Evolutionary conservation across 2,329 filamentous ascomycete species (phyloP), one percentile per base, ranked within the genome.

Genomic region (Trichoderma oligosporum): DNA sequence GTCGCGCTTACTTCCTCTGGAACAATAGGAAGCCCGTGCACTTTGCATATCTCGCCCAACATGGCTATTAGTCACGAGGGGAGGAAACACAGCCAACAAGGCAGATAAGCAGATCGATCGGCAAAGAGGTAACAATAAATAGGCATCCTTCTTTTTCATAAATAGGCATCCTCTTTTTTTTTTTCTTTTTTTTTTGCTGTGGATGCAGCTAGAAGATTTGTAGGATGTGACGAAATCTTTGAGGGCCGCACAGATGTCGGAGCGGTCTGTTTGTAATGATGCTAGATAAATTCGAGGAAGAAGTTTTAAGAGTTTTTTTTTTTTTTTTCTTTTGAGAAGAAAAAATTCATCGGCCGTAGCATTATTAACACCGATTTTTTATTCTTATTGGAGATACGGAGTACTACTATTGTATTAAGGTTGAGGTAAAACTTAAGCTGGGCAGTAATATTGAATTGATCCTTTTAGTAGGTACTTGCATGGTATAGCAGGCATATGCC

Each of bases 21-120:
- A 48, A 56, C 44, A 48, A 56, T 47, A 56, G 53, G 44, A 48
- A 48, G 53, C 33, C 53, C 44, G 53, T 56, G 53, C 53, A 25
- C 25, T 22, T 25, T 36, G 41, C 22, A 55, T 20, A 14, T 48
- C 20, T 25, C 48, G 25, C 53, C 53, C 53, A 56, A 56, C 42
- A 41, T 4, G 53, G 53, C 27, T 33, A 56, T 24, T 33, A 27
- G 45, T 48, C 53, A 48, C 53, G 53, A 56, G 53, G 42, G 27
- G 12, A 12, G 20, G 24, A 12, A 35, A 38, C 14, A 39, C 27
- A 45, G 31, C 52, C 25, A 54, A 38, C 51, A 52, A 51, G 27
- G 27, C n/a, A 31, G 27, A 31, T n/a, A 27, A 41, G 24, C n/a
- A 46, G 51, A 46, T 38, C n/a, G 52, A 55, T 55, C 31, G 41